phyloP scores from a whole-genome alignment of 768 basidiomycete genomes.

The Tricholoma flavovirens region DNA sequence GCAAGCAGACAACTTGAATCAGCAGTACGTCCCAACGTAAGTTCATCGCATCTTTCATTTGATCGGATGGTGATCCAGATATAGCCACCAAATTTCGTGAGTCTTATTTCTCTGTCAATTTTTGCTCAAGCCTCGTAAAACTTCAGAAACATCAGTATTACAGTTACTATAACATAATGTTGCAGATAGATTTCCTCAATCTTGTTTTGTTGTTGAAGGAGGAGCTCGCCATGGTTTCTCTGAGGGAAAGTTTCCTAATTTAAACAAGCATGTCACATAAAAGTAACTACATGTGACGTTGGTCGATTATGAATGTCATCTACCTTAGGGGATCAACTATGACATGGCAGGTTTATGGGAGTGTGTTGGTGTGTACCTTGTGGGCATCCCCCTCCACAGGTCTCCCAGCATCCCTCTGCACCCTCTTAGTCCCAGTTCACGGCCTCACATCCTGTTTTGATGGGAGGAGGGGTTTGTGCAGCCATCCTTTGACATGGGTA shows the following conservation, averaged over 20 bases:
- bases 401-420: too few species aligned
- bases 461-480: too few species aligned
- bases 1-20: neutral
- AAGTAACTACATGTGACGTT: neutral
- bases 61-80: neutral
- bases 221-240: neutral
- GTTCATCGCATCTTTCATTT: neutral
- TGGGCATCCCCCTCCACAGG: too few species aligned
- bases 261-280: neutral
- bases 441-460: too few species aligned
- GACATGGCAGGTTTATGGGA: too few species aligned
- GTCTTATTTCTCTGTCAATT: neutral
- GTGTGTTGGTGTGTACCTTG: too few species aligned
- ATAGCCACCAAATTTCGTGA: neutral
- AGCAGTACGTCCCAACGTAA: neutral
- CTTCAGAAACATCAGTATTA: neutral
- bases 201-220: neutral
- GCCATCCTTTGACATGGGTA: too few species aligned
- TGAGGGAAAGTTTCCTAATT: neutral
- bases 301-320: neutral
- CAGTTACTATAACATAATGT: neutral
- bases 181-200: neutral
- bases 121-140: neutral
- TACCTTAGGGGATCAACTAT: too few species aligned
- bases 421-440: too few species aligned